phyloP scores from a whole-genome alignment of 305 asterid genomes.

The Rubia balearica region DNA sequence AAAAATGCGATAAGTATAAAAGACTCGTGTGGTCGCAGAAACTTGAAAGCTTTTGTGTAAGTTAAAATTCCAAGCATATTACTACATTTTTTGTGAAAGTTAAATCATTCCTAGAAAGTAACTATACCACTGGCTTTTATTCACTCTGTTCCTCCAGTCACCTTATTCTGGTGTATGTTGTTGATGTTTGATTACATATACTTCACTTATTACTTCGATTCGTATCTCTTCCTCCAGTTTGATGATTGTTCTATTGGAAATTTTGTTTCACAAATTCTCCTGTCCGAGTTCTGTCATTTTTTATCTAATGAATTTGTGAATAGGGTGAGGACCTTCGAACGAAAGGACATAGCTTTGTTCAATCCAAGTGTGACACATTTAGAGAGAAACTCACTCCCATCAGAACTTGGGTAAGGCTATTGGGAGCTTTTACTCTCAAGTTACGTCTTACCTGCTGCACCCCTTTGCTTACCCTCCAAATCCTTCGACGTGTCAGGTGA shows the following conservation, averaged over 20 bases:
- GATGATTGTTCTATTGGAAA: neutral
- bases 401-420: constrained; percentile 53
- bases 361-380: constrained; percentile 44
- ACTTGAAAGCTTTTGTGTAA: neutral
- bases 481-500: constrained; percentile 39
- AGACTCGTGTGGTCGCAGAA: neutral
- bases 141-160: neutral
- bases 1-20: neutral
- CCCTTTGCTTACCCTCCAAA: neutral
- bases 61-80: neutral
- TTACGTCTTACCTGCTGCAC: constrained; percentile 7
- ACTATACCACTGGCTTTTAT: neutral
- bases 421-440: neutral
- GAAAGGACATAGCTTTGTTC: constrained; percentile 61
- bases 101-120: neutral
- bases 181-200: neutral
- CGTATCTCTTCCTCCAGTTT: neutral
- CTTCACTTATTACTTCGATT: neutral
- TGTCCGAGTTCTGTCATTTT: neutral
- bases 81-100: neutral
- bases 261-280: neutral
- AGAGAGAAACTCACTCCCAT: constrained; percentile 52
- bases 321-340: constrained; percentile 58
- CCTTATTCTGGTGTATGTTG: neutral
- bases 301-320: neutral